Base-by-base conservation (phyloP, 1,139 yeast genomes). In the Kazachstania sp. region DNA sequence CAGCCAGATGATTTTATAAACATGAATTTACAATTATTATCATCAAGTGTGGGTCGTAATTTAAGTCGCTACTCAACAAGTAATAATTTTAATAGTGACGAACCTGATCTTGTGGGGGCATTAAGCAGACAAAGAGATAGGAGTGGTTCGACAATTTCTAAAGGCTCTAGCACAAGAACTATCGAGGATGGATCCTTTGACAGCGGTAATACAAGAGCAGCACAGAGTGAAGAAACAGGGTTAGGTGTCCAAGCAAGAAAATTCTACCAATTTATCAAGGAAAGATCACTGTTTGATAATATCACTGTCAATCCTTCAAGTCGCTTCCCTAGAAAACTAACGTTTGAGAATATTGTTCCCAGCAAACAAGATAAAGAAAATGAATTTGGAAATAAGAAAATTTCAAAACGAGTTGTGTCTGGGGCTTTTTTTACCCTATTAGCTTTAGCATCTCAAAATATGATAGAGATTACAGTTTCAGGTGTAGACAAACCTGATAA, bases 341-440 rank as follows among this genome's bases (percentile, higher is more conserved):
- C 56, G 9, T 58, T 62, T 43, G 64, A 57, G 43, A 61, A 56
- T 40, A 40, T 62, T 12, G 56, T 63, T 6, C 67, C 67, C 11
- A 56, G 62, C 37, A 48, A 39, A 12, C 15, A 55, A 23, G 46
- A 54, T 4, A 47, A 46, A 8, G 48, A 44, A 12, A 46, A 36
- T 11, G 46, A 47, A 3, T 45, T 19, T 13, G 37, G 30, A 4
- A 39, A 18, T 13, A 44, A 34, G 9, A 28, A 45, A 4, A 55
- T 59, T 18, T 54, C 54, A 32, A 60, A 53, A 43, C 50, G 51
- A 31, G 52, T 62, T 7, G 66, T 65, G 4, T 62, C 65, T 12
- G 61, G 57, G 34, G 66, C 65, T 0, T 63, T 63, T 44, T 45
- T 63, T 15, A 58, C 65, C 2, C 26, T 63, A 30, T 46, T 63